Base-by-base conservation (phyloP, 345 rosid species). In the Eucalyptus erythrocorys region DNA sequence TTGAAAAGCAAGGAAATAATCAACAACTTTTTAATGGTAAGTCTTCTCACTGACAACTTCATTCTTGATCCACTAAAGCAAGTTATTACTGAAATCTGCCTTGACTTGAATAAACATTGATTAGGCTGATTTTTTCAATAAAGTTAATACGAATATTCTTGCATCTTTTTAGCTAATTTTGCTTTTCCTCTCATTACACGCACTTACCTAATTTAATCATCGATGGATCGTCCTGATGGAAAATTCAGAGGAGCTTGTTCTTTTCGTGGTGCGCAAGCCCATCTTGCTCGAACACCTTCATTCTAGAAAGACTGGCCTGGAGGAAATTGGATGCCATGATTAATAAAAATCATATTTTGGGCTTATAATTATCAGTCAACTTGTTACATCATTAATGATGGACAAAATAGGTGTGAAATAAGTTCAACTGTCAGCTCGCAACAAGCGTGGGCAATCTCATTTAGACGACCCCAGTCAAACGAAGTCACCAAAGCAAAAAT, bases 281-380 rank as follows among this genome's bases (percentile, higher is more conserved):
- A n/a, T 64, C 14, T 61, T 14, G 8, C 71, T 0, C 9, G 0
- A 61, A 30, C 19, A 3, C 34, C 71, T 27, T 61, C 34, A 12
- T 12, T 13, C 16, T 15, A 30, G 16, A 27, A 13, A 61, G 71
- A 61, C 19, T 10, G 3, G 17, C 37, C 8, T 0, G 9, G 5
- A 64, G 5, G 37, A 64, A 64, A 64, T 64, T 37, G 14, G 5
- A 4, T 3, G 37, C 17, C 76, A 13, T n/a, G 37, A 64, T 13
- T 6, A 13, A 64, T 64, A 64, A n/a, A 64, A 64, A 6, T 30
- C 34, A 8, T 64, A 30, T 64, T 64, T 64, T 64, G 16, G 76
- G 76, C 5, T 64, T n/a, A 5, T 61, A 61, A 61, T 61, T 76
- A 76, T 76, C 6, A 16, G 30, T 22, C 19, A 10, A 16, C 42